Base-by-base conservation (phyloP, 2,329 filamentous ascomycete genomes). In the Daldinia eschscholtzii region DNA sequence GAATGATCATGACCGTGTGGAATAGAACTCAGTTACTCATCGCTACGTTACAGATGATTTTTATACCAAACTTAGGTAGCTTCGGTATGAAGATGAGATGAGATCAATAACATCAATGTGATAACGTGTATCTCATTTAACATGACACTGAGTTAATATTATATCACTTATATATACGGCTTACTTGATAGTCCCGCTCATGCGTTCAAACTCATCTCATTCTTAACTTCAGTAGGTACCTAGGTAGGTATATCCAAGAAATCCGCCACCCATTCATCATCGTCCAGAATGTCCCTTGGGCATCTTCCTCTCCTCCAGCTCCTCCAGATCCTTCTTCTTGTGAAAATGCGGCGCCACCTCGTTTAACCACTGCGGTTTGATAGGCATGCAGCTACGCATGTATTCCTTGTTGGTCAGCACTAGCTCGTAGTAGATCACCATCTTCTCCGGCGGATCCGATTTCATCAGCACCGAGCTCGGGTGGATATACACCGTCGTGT, bases 301-400 rank as follows among this genome's bases (percentile, higher is more conserved):
- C 81, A 91, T 86, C 81, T 93, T 97, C 83, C 88, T 92, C 67
- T 93, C 92, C 76, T 93, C 93, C 74, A 97, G 78, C 18, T 86
- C 90, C 76, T 98, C 95, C 44, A 98, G 80, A 77, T 98, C 94
- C 81, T 93, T 92, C 83, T 92, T 92, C 82, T 97, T 98, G 79
- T 98, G 93, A 77, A 94, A 97, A 82, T 98, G 96, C 70, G 95
- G 95, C 69, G 96, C 96, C 68, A 96, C 89, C 81, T 98, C 95
- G 6, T 89, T 88, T 74, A 99, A 79, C 94, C 94, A 98, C 77
- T 90, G 89, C 0, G 92, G 85, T 76, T 97, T 90, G 59, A 98
- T 88, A 0, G 94, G 94, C 85, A 97, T 91, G 65, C 92, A 92
- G 75, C 89, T 93, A 26, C 95, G 86, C 90, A 97, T 97, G 79